Evolutionary conservation across 163 green algal species (phyloP).

Genomic region (Coccomyxa subellipsoidea): DNA sequence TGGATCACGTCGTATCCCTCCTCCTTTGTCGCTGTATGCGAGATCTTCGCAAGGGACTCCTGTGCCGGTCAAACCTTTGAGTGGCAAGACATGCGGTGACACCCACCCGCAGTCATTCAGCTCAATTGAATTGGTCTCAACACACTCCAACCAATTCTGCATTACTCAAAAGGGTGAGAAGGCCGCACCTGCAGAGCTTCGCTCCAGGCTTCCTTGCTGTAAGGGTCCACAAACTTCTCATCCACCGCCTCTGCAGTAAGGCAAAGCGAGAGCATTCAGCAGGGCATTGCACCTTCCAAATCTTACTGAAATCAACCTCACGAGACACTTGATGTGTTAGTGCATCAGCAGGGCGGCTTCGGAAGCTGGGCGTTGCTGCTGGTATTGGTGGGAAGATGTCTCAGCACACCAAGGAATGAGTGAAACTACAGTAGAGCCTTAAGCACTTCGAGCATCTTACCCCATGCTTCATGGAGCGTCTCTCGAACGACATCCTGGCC

Average conservation of each 20-base stretch:
- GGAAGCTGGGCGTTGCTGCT: too few relatives aligned
- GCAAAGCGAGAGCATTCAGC: neutral
- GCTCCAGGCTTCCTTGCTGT: neutral
- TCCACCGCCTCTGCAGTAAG: neutral
- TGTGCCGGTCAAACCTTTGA: neutral
- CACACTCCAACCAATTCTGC: too few relatives aligned
- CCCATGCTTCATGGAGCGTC: neutral
- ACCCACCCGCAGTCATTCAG: neutral
- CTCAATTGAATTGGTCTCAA: neutral
- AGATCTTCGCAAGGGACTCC: neutral
- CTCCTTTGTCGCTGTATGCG: neutral
- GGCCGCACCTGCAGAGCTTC: neutral
- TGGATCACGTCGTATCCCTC: constrained; percentile 4
- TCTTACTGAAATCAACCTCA: too few relatives aligned
- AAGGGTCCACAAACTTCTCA: neutral
- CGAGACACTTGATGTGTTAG: too few relatives aligned
- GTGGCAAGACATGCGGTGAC: too few relatives aligned
- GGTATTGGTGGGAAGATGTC: neutral
- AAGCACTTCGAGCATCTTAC: too few relatives aligned
- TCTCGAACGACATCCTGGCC: neutral
- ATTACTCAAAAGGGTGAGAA: too few relatives aligned
- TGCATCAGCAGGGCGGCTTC: too few relatives aligned
- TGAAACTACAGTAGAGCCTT: too few relatives aligned
- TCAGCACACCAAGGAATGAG: too few relatives aligned
- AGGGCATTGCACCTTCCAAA: neutral